Evolutionary conservation across 2,329 filamentous ascomycete genomes (phyloP).

Genomic region (Epichloe uncinata): DNA sequence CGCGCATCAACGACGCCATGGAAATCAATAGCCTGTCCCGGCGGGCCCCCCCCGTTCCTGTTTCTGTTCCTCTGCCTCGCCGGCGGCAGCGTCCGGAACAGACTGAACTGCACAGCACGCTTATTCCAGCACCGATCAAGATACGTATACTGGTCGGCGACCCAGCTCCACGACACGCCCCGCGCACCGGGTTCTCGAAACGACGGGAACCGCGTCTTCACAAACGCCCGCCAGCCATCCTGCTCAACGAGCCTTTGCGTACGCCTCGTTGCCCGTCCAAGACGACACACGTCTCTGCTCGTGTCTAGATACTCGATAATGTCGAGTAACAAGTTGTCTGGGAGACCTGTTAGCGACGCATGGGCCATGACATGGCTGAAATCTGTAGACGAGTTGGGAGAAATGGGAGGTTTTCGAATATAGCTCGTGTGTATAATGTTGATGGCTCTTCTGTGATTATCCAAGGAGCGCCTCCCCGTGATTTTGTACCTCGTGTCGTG

Average conservation of each 20-base stretch:
- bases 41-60: constrained; percentile 8
- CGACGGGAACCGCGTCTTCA: constrained; percentile 29
- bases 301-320: constrained; percentile 34
- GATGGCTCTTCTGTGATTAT: no score
- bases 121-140: constrained; percentile 41
- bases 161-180: constrained; percentile 19
- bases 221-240: constrained; percentile 38
- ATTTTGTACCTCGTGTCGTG: no score
- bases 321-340: constrained; percentile 37
- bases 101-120: constrained; percentile 26
- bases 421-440: no score
- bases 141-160: constrained; percentile 34
- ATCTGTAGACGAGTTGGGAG: not conserved
- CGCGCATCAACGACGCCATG: constrained; percentile 35
- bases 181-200: constrained; percentile 18
- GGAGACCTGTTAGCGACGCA: constrained; percentile 27
- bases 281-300: constrained; percentile 31
- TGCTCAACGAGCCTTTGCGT: constrained; percentile 25
- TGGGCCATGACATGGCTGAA: not conserved
- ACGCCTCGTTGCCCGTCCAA: constrained; percentile 26
- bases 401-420: not conserved
- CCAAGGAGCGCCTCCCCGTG: no score
- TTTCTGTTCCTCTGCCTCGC: constrained; percentile 7
- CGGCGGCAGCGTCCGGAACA: constrained; percentile 8
- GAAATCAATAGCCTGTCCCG: constrained; percentile 27